These are phyloP conservation scores for Arthrobotrys sinensis DNA, from an alignment of 2,329 filamentous ascomycete species.

Conservation along the genomic window DNA sequence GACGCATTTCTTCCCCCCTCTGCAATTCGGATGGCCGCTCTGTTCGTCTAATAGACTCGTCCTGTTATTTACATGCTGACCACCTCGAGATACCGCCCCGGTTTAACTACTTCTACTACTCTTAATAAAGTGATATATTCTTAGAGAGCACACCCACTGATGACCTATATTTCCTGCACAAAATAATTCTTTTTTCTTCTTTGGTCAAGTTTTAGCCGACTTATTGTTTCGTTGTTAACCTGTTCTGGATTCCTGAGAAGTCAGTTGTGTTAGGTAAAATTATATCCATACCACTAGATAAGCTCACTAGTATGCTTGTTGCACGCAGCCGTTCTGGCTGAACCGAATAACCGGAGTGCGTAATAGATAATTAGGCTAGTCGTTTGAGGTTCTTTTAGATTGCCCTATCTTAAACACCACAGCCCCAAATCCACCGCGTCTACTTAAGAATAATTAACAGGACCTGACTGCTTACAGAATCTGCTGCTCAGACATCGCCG, in stretches of 20 bases:
- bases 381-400: neutral
- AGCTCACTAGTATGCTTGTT: neutral
- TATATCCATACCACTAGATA: neutral
- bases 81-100: neutral
- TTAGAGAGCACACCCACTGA: neutral
- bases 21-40: constrained; percentile 15
- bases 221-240: neutral
- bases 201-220: neutral
- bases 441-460: neutral
- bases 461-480: neutral
- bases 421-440: neutral
- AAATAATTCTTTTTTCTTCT: neutral
- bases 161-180: neutral
- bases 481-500: neutral
- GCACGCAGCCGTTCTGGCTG: constrained; percentile 47
- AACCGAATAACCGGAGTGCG: constrained; percentile 48
- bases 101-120: neutral
- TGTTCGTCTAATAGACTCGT: constrained; percentile 16
- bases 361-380: constrained; percentile 38
- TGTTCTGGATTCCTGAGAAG: neutral
- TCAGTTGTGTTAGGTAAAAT: no score
- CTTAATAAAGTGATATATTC: neutral
- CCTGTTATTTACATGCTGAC: neutral
- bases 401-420: neutral
- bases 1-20: neutral